Base-by-base conservation (phyloP, 2,329 filamentous ascomycete genomes). In the Scedosporium dehoogii region DNA sequence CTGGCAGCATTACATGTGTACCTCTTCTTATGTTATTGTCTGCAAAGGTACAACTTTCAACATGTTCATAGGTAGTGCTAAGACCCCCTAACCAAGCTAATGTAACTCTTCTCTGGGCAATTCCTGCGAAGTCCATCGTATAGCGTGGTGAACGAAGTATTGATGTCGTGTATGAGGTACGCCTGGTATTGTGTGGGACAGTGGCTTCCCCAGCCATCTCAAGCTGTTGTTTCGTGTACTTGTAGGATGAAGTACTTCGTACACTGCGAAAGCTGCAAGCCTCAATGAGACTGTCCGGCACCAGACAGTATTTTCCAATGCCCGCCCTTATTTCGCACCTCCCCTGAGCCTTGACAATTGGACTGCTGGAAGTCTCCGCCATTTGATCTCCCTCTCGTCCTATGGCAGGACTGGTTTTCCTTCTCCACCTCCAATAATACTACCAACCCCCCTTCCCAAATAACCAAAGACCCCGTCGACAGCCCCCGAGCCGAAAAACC, bases 401-500 rank as follows among this genome's bases (percentile, higher is more conserved):
- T 53, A n/a, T 21, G 16, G 14, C 57, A 59, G 44, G 18, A n/a
- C 29, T 23, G 16, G 57, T 59, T 59, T 38, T 38, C 10, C 58
- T 60, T 60, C 58, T 18, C 29, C 58, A 27, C 58, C 42, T 60
- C 48, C 48, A 53, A 53, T 53, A 53, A 53, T 53, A 53, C 48
- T 58, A 18, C 56, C 56, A 12, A 4, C 16, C 56, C 42, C 56
- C 14, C 53, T 29, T 16, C 14, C 41, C 59, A 23, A 33, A 58
- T 41, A 58, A 33, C 27, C 56, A 58, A 58, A 5, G 27, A 25
- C 56, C 59, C 33, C 23, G 41, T 62, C 53, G 18, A 10, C 53
- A 38, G 58, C 29, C 60, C 60, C 60, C 48, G 59, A 61, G 29
- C 59, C 60, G 46, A 42, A 57, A 62, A 62, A 62, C 60, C 60